Evolutionary conservation across 495 filamentous ascomycete genomes (phyloP).

Genomic region (Penicillium egyptiacum): DNA sequence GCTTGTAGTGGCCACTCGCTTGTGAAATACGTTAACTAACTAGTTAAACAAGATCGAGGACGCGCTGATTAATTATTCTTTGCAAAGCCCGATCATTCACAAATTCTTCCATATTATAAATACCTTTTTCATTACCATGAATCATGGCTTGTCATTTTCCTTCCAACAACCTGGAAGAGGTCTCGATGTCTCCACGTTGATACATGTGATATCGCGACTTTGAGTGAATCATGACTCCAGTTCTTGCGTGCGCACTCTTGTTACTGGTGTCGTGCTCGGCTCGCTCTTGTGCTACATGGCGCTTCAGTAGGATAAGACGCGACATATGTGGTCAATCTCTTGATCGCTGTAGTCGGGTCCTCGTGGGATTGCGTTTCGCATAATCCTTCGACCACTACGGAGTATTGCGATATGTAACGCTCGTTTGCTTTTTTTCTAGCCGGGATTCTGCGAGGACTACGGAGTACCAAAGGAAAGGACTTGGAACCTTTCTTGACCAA

Average conservation of each 20-base stretch:
- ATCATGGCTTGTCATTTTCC: not conserved
- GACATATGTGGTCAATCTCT: constrained; percentile 9
- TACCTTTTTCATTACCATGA: too few relatives aligned
- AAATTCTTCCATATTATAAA: too few relatives aligned
- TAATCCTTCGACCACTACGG: constrained; percentile 2
- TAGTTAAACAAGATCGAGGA: too few relatives aligned
- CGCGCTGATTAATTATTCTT: too few relatives aligned
- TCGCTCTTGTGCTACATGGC: constrained; percentile 3
- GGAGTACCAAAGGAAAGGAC: too few relatives aligned
- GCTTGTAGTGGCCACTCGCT: too few relatives aligned
- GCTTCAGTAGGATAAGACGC: constrained; percentile 8
- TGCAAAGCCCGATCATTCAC: too few relatives aligned
- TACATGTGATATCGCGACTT: not conserved
- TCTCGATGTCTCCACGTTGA: not conserved
- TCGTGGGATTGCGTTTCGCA: constrained; percentile 1
- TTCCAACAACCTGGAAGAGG: not conserved
- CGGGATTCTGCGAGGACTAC: too few relatives aligned
- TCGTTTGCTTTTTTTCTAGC: too few relatives aligned
- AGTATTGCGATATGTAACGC: not conserved
- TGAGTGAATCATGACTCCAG: constrained; percentile 4
- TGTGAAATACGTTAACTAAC: too few relatives aligned
- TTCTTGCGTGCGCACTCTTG: constrained; percentile 5
- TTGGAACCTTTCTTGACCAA: too few relatives aligned
- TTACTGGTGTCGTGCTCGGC: constrained; percentile 3
- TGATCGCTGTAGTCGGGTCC: constrained; percentile 2